phyloP scores from a whole-genome alignment of 306 rosid species.

The Lupinus albus region DNA sequence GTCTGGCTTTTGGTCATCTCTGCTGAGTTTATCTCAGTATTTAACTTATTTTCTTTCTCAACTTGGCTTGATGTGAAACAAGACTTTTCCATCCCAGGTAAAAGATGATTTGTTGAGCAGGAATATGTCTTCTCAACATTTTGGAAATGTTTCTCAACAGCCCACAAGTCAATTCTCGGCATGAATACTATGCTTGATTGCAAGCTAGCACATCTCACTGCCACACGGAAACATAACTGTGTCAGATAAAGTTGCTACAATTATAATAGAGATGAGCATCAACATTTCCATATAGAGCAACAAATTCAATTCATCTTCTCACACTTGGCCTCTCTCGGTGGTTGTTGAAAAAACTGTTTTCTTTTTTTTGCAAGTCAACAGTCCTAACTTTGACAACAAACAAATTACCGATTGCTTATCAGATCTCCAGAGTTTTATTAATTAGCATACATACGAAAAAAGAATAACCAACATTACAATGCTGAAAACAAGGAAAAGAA shows the following conservation, averaged over 20 bases:
- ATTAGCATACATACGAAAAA: constrained; percentile 24
- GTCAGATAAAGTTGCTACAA: constrained; percentile 19
- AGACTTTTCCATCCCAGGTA: constrained; percentile 43
- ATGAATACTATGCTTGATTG: constrained; percentile 68
- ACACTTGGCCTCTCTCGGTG: neutral
- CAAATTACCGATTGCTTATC: constrained; percentile 1
- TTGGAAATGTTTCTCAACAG: constrained; percentile 58
- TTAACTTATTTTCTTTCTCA: constrained; percentile 47
- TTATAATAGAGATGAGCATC: constrained; percentile 29
- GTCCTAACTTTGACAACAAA: neutral
- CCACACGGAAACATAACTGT: constrained; percentile 42
- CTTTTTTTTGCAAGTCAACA: constrained; percentile 19
- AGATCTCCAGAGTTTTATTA: constrained; percentile 21
- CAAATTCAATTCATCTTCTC: constrained; percentile 9
- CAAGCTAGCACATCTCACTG: constrained; percentile 79
- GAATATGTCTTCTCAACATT: constrained; percentile 52
- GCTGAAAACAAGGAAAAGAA: constrained; percentile 36
- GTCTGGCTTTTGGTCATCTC: constrained; percentile 45
- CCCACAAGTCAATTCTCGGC: constrained; percentile 98
- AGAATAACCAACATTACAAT: constrained; percentile 5
- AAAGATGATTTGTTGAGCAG: constrained; percentile 42
- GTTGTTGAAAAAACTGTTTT: neutral
- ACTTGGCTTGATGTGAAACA: constrained; percentile 38
- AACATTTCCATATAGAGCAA: constrained; percentile 16
- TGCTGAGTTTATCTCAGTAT: constrained; percentile 45